Conservation (phyloP, 805 yeast species). For the Saccharomycopsis babjevae region DNA sequence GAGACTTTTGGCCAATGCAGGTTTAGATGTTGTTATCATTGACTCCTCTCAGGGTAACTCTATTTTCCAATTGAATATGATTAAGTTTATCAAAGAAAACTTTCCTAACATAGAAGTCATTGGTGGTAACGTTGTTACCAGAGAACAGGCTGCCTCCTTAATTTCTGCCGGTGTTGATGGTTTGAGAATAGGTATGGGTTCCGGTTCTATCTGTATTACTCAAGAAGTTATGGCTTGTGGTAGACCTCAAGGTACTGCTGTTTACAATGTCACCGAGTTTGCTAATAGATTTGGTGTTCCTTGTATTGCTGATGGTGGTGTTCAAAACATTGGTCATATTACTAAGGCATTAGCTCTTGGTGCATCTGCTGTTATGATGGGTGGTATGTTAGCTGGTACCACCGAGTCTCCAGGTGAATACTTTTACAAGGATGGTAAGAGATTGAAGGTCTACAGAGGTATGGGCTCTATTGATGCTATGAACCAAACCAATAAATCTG, state of each 20-base stretch:
- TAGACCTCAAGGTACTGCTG: constrained; percentile 99
- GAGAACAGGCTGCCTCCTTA: constrained; percentile 96
- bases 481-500: constrained; percentile 80
- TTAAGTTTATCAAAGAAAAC: constrained; percentile 77
- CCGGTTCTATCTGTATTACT: constrained; percentile 98
- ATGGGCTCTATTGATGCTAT: constrained; percentile 99
- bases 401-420: constrained; percentile 97
- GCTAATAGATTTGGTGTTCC: constrained; percentile 96
- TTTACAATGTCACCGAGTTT: constrained; percentile 85
- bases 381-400: constrained; percentile 98
- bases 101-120: constrained; percentile 77
- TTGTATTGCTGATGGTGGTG: constrained; percentile 99
- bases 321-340: constrained; percentile 96
- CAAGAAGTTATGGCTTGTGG: constrained; percentile 99
- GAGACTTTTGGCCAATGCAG: constrained; percentile 79
- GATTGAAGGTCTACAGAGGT: constrained; percentile 96
- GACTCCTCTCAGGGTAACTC: constrained; percentile 99
- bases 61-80: constrained; percentile 85
- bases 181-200: constrained; percentile 98
- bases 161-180: constrained; percentile 97
- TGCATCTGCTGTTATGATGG: constrained; percentile 98
- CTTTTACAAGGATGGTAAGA: constrained; percentile 95
- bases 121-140: constrained; percentile 97
- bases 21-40: constrained; percentile 89
- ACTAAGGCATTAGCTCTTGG: constrained; percentile 95